Evolutionary conservation across 163 green algal genomes (phyloP), one percentile per base, ranked within the genome.

Genomic region (Scenedesmus sp.): DNA sequence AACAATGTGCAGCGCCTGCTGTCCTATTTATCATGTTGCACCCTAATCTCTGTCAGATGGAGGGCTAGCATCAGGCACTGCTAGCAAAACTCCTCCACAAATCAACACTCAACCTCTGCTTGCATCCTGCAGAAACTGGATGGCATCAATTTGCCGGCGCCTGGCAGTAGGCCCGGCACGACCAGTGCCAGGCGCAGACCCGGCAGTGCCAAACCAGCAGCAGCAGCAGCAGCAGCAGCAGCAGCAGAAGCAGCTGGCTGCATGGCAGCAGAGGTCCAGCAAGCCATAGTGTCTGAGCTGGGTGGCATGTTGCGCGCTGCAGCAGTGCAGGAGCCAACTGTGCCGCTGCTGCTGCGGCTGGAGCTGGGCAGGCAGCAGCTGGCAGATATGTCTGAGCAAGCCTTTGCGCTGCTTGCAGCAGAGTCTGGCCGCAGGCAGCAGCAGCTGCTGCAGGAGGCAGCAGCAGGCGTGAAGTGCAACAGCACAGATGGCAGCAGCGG

Each of bases 351-450:
- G 13, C 3, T 92, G 13, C 20, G 8, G 60, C 62, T 92, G 62
- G 60, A 92, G 34, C 88, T 92, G 15, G 64, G 26, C n/a, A 66
- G 52, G 5, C 34, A 84, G 76, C 62, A 85, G 46, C 15, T 92
- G 0, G 26, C 70, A n/a, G 88, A 88, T 4, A 23, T 57, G 4
- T 26, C 79, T 23, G 88, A 77, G 26, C 18, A 73, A 16, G 77
- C 59, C n/a, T 92, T 87, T 62, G 77, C 77, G 23, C 34, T 18
- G 2, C 12, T 92, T 9, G 16, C 52, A 10, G 77, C 52, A 54
- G 56, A 64, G 23, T 88, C 73, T 23, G n/a, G 26, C 9, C 52
- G 18, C 23, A 59, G 26, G 9, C 88, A 66, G 88, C 57, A 79
- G 56, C 26, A 46, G n/a, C 77, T 88, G 59, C 88, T 79, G 77